Percentiles rank a stretch among this genome's conserved stretches.
Conservation (phyloP, 2,329 filamentous ascomycete genomes). For the Stylonectria norvegica region DNA sequence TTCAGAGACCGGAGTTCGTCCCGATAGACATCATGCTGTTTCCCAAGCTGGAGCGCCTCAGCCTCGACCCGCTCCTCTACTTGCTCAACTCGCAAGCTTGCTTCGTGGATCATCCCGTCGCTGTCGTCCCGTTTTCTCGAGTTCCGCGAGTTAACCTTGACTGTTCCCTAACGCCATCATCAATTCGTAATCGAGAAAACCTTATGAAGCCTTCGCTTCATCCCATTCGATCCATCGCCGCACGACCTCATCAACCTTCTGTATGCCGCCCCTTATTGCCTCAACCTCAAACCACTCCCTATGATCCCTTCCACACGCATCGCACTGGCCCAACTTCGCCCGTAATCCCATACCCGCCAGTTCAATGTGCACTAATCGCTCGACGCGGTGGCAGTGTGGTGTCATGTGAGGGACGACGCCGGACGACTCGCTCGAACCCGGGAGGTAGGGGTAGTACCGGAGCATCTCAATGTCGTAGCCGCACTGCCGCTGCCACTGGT, state of each 20-base stretch:
- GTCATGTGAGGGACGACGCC: constrained; percentile 60
- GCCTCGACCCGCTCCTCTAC: too few relatives aligned
- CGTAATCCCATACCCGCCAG: constrained; percentile 61
- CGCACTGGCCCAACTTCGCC: constrained; percentile 58
- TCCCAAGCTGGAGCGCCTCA: too few relatives aligned
- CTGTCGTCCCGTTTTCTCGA: too few relatives aligned
- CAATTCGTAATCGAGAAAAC: neutral
- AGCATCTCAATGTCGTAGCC: constrained; percentile 84
- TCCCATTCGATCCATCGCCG: constrained; percentile 86
- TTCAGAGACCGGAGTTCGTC: too few relatives aligned
- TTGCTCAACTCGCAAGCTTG: too few relatives aligned
- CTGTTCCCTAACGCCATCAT: neutral
- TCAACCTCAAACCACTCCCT: constrained; percentile 94
- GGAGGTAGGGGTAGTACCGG: constrained; percentile 83
- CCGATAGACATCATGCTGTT: too few relatives aligned
- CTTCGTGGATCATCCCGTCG: too few relatives aligned
- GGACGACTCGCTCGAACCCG: constrained; percentile 37
- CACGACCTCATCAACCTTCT: constrained; percentile 64
- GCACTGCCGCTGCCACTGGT: constrained; percentile 92
- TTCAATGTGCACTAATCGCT: constrained; percentile 87
- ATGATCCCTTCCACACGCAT: constrained; percentile 78
- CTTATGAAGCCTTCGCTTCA: constrained; percentile 39
- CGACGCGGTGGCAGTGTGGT: constrained; percentile 81
- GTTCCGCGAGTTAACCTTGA: neutral
- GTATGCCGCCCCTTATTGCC: constrained; percentile 67